Evolutionary conservation across 805 yeast genomes (phyloP), one percentile per base, ranked within the genome.

Genomic region (Grigorovia humatica): DNA sequence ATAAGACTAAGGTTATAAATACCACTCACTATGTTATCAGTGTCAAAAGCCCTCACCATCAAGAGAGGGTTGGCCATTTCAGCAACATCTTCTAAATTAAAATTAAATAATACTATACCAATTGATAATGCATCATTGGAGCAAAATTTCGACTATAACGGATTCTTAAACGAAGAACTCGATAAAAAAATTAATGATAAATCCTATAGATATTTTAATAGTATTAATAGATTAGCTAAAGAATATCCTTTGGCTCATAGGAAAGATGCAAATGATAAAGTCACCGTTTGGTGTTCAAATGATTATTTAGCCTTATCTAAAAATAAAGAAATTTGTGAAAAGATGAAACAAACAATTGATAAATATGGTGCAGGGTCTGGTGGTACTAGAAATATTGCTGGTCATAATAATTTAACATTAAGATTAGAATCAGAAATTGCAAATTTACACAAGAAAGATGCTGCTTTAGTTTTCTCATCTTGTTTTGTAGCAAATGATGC

Each of bases 351-450:
- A 48, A 82, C 95, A 17, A 76, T 93, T 68, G 85, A 85, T 61
- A 81, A 79, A 72, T 93, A 93, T 67, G 99, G 99, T 62, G 85
- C 96, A 4, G 99, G 99, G 61, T 96, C 99, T 9, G 99, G 99
- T 65, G 99, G 99, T 60, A 93, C 99, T 48, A 80, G 99, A 65
- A 93, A 93, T 72, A 93, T 93, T 68, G 99, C 99, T 1, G 99
- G 99, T 55, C 99, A 93, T 70, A 93, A 93, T 70, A 70, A 73
- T 53, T 91, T 85, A 61, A 95, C 98, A n/a, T 81, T 93, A 64
- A 77, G 76, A 58, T 78, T 93, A 64, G 99, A 93, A 70, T 73
- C 85, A 20, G 90, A 88, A 62, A 65, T 88, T 48, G 98, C 99
- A 19, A 82, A 88, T 44, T 78, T 93, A 60, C 98, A 93, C 72